A percentile compares a stretch with the other conserved stretches of the same genome.
Conservation (phyloP, 768 basidiomycete genomes). For the Hortiboletus campestris region DNA sequence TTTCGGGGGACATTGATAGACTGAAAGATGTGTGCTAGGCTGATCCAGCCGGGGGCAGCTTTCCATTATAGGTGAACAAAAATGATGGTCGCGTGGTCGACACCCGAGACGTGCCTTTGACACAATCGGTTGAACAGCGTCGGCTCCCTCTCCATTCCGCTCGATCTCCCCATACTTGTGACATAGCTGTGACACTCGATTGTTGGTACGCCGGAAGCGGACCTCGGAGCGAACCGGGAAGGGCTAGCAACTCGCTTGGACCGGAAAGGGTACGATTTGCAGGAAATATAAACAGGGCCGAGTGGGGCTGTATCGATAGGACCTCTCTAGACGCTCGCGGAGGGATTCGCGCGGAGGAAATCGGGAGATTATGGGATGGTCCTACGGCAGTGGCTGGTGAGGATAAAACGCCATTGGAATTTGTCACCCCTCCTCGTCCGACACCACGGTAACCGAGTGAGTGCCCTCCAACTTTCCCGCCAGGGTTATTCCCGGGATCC, state of each 20-base stretch:
- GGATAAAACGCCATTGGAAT: constrained; percentile 26
- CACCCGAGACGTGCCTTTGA: background rate
- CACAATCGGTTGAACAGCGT: background rate
- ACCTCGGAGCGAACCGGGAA: constrained; percentile 23
- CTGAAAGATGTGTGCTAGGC: no score
- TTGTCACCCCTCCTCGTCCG: constrained; percentile 4
- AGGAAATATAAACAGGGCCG: background rate
- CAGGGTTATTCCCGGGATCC: constrained; percentile 12
- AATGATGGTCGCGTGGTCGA: background rate
- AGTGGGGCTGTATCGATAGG: background rate
- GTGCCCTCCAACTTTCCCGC: constrained; percentile 10
- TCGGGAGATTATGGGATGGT: constrained; percentile 35
- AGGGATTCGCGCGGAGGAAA: constrained; percentile 17
- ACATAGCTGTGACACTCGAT: background rate
- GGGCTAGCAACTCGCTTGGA: background rate
- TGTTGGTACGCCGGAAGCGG: background rate
- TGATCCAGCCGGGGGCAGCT: no score
- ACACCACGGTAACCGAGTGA: constrained; percentile 17
- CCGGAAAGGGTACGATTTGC: background rate
- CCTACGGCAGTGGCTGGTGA: constrained; percentile 18
- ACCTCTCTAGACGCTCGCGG: constrained; percentile 10
- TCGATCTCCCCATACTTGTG: background rate
- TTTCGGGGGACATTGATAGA: background rate
- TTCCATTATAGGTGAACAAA: no score
- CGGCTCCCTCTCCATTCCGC: constrained; percentile 1